Base-by-base conservation (phyloP, 164 flowering plant genomes). In the Aristolochia fimbriata region DNA sequence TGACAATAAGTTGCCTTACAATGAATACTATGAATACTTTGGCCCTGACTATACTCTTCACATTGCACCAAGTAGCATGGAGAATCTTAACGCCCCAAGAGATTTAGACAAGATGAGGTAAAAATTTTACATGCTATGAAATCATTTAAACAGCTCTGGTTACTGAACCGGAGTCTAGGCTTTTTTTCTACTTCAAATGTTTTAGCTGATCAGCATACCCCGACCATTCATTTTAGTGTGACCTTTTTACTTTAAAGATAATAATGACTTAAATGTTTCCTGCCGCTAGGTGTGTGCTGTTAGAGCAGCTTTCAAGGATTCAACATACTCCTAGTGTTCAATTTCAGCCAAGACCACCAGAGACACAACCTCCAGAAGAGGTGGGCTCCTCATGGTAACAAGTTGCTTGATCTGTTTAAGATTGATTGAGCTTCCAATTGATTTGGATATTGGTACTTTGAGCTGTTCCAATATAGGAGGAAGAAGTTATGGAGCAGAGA, bases 1-100 rank as follows among this genome's bases (percentile, higher is more conserved):
- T 37, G 96, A 88, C 47, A 84, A 88, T 63, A 81, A 76, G 47
- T 62, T 91, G 75, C 96, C 96, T 19, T 84, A 84, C 74, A 88
- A 86, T 70, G 94, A 86, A 50, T 91, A 88, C 63, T 91, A 73
- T 50, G 94, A 88, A 76, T 91, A 91, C 71, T 91, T 91, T 76
- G 97, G 97, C 55, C 97, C 97, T 24, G 89, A 86, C 58, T 91
- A 88, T 64, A 82, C 80, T 37, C 96, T 91, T 71, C 94, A 86
- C 57, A 72, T 86, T 56, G 78, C 75, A 9, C 85, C 96, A 51
- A 69, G 72, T 66, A 76, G 68, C 70, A 76, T 80, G 83, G 88
- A 88, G 72, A 91, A 91, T 63, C 81, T 67, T 70, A 91, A 91
- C 65, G 66, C 84, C 17, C 76, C 81, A 14, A 76, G 70, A 70